Base-by-base conservation (phyloP, 2,329 filamentous ascomycete species). In the Zymoseptoria passerinii region DNA sequence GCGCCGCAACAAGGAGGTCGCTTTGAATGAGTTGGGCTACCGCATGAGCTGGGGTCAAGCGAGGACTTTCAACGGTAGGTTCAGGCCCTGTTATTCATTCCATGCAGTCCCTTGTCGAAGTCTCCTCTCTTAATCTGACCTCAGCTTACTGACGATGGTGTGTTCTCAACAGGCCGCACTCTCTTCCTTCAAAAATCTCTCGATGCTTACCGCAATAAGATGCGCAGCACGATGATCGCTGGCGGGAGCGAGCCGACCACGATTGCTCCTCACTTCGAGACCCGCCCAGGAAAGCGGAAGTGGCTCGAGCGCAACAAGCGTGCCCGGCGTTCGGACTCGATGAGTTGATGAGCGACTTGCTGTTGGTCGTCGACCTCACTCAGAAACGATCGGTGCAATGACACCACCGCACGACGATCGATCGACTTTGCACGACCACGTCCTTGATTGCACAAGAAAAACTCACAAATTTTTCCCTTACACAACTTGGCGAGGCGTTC, bases 1-100 rank as follows among this genome's bases (percentile, higher is more conserved):
- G 50, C 83, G 84, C 65, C 84, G 90, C 53, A 83, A 81, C 53
- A 94, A 90, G 76, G 92, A 97, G 72, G 85, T 94, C n/a, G 84
- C 89, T 53, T 77, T 97, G 61, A 97, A 97, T 71, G 92, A 97
- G 70, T 77, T 97, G 51, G 92, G 91, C 2, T 95, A 95, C 73
- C 85, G 92, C 52, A 95, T 99, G 89, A 92, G 90, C 53, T 99
- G 94, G 92, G 86, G 92, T 56, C 92, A 97, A 76, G 94, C 91
- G 72, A 82, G 92, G 68, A 89, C 92, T 9, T 96, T 97, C 77
- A 87, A 91, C 1, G 89, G 88, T 63, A 63, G 44, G 58, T 44
- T 44, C 35, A 49, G 28, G 59, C 52, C 53, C 50, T 51, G 55
- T 58, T 4, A 9, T 23, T 23, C 28, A 29, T 10, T 4, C 28